Evolutionary conservation across 2,329 filamentous ascomycete species (phyloP).

Genomic region (Thyridium curvatum): DNA sequence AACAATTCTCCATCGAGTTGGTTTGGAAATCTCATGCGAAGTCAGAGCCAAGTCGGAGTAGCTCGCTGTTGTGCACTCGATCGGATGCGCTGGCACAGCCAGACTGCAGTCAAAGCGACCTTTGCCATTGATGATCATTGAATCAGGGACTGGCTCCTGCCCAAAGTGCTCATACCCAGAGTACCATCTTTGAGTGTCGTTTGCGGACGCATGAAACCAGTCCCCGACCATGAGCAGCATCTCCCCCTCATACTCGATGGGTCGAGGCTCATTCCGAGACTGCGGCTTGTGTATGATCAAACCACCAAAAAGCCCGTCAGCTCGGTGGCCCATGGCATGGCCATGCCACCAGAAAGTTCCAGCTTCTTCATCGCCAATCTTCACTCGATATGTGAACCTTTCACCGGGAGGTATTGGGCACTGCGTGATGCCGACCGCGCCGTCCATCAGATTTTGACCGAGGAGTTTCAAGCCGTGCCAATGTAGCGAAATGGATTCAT

Average conservation of each 20-base stretch:
- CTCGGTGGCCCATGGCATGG: background rate
- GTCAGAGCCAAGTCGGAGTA: background rate
- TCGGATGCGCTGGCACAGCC: constrained; percentile 2
- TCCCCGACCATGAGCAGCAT: constrained; percentile 40
- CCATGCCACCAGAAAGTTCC: background rate
- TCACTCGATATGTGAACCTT: background rate
- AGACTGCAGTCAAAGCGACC: constrained; percentile 45
- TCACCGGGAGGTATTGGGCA: background rate
- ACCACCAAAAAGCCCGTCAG: background rate
- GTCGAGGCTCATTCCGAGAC: constrained; percentile 16
- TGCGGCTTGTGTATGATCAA: background rate
- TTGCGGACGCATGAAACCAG: constrained; percentile 10
- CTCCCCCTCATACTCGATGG: constrained; percentile 53
- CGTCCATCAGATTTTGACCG: background rate
- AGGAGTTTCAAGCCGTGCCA: background rate
- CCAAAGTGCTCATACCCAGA: background rate
- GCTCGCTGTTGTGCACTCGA: background rate
- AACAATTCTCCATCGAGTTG: too few species aligned
- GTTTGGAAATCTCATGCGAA: constrained; percentile 2
- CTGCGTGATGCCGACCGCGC: background rate
- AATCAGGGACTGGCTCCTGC: constrained; percentile 1
- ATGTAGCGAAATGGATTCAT: background rate
- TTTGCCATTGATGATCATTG: constrained; percentile 50
- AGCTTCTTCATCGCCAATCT: background rate
- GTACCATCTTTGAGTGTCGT: background rate